Evolutionary conservation across 2,329 filamentous ascomycete species (phyloP).

Genomic region (Lasiodiplodia citricola): DNA sequence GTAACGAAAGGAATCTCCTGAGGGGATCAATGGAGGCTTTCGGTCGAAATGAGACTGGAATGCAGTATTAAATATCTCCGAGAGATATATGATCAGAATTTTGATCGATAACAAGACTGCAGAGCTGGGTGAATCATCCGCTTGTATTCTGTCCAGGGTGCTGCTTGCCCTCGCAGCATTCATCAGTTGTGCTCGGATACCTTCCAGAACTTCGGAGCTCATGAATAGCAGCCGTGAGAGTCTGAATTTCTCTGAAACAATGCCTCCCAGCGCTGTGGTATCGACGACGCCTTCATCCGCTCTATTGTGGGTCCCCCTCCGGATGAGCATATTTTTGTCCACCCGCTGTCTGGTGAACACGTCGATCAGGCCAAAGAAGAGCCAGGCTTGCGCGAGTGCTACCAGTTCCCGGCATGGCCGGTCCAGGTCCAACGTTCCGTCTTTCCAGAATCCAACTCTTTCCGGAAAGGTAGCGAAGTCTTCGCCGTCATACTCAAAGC

Average conservation of each 20-base stretch:
- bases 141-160: background rate
- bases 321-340: background rate
- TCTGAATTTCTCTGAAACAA: background rate
- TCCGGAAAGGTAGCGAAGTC: background rate
- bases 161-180: background rate
- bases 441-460: background rate
- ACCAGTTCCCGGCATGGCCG: background rate
- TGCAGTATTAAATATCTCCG: background rate
- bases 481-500: background rate
- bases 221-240: too few species aligned
- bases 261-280: background rate
- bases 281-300: background rate
- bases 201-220: background rate
- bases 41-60: background rate
- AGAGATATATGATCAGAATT: background rate
- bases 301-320: background rate
- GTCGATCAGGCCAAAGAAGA: background rate
- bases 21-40: background rate
- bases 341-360: background rate
- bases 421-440: background rate
- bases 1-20: background rate
- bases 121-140: background rate
- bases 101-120: background rate
- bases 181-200: background rate
- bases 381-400: background rate